Evolutionary conservation across 1,284 basidiomycete species (phyloP), one percentile per base, ranked within the genome.

Genomic region (Pascua guehoae): DNA sequence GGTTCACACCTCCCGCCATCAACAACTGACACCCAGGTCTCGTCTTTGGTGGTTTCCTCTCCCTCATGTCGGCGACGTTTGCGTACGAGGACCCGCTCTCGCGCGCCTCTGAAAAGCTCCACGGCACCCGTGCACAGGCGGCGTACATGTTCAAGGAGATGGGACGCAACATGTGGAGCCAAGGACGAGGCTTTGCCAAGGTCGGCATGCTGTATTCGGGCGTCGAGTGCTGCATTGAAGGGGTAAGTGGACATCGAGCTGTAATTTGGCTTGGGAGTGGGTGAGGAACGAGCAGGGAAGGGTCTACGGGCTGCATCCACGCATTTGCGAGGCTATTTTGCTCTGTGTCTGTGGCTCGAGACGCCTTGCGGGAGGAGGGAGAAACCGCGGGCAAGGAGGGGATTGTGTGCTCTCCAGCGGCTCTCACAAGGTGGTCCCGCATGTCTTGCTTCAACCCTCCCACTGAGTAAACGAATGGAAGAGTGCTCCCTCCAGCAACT

Each of bases 161-260:
- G 86, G 95, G 94, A 0, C 85, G 84, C 64, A 87, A 87, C 47
- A 96, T 98, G 92, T 94, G 86, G 84, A 81, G 83, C 38, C 88
- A 83, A 53, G 95, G 95, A 12, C 92, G 88, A 73, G 89, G 92
- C 0, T 98, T 98, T 70, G 94, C 87, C 1, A 96, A 95, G 79
- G 91, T 98, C 48, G 95, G 94, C 15, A 90, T 89, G 7, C 71
- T 98, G 49, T 98, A 92, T 74, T 87, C 91, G 15, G 93, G 94
- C 37, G 86, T 91, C 14, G 96, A 98, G 78, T 98, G 95, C 71
- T 87, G 91, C 61, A 89, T 98, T 58, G 95, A 98, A 80, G 90
- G 88, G 60, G 94, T 92, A 76, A 78, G 93, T 86, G 4, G 24
- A 32, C 3, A 32, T 7, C 7, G 24, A 32, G 24, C 24, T 32